Conservation (phyloP, 306 rosid genomes). For the peach (Prunus persica) region DNA sequence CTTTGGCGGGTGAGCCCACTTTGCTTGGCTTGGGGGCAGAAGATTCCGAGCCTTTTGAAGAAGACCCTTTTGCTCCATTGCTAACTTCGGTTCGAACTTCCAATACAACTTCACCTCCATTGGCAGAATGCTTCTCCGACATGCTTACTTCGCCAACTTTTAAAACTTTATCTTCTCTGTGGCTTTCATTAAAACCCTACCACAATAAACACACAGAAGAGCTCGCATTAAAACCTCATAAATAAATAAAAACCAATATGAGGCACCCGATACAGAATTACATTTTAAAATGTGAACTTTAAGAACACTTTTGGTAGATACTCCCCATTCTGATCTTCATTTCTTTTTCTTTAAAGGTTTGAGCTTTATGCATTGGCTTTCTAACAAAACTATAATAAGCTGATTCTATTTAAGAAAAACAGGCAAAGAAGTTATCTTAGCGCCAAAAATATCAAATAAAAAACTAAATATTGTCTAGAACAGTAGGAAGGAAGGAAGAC, state of each 20-base stretch:
- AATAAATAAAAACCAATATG: not conserved
- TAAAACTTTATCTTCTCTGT: constrained; percentile 14
- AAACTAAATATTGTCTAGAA: not conserved
- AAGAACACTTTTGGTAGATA: not conserved
- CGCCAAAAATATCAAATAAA: constrained; percentile 3
- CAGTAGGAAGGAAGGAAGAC: not conserved
- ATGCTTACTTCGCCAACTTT: constrained; percentile 45
- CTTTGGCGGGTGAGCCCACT: constrained; percentile 26
- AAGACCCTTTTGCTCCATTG: constrained; percentile 27
- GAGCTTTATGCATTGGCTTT: not conserved
- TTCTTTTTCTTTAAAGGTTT: not conserved
- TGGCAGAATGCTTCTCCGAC: constrained; percentile 48
- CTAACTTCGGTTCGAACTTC: constrained; percentile 37
- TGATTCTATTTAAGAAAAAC: not conserved
- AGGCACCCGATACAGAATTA: not conserved
- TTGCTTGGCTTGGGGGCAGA: constrained; percentile 20
- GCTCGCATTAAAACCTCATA: not conserved
- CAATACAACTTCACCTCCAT: constrained; percentile 47
- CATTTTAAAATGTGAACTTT: constrained; percentile 2
- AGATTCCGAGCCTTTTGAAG: constrained; percentile 27
- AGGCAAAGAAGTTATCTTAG: not conserved
- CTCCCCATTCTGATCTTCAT: not conserved
- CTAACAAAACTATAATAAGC: not conserved
- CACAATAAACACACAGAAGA: constrained; percentile 6
- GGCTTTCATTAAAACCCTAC: constrained; percentile 41